phyloP scores from a whole-genome alignment of 371 early-diverging fungal species.

The Lichtheimia ornata region DNA sequence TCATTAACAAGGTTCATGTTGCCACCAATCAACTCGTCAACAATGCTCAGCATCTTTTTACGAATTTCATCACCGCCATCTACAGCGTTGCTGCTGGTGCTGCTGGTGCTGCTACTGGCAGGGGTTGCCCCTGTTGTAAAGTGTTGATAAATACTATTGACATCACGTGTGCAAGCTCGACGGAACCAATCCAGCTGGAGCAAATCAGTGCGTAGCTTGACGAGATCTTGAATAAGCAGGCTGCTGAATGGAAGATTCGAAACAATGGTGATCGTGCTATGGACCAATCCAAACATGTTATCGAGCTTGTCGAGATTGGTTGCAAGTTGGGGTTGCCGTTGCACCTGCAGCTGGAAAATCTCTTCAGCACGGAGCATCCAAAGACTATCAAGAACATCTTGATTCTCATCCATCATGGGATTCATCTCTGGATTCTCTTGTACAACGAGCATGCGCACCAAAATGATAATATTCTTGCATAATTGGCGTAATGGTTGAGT shows the following conservation, averaged over 20 bases:
- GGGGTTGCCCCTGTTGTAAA: conserved; percentile 37
- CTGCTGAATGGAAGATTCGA: conserved; percentile 45
- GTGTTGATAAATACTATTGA: conserved; percentile 48
- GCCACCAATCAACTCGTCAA: conserved; percentile 45
- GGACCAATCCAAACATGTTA: conserved; percentile 42
- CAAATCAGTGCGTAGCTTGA: conserved; percentile 40
- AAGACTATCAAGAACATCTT: conserved; percentile 6
- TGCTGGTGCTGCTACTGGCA: conserved; percentile 7
- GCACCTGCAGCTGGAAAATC: conserved; percentile 30
- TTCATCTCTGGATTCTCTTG: conserved; percentile 31
- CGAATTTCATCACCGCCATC: conserved; percentile 34
- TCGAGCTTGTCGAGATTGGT: conserved; percentile 38
- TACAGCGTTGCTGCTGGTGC: not conserved
- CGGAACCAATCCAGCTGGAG: conserved; percentile 45
- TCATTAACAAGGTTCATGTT: conserved; percentile 21
- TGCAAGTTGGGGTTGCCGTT: conserved; percentile 32
- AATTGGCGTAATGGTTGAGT: conserved; percentile 39
- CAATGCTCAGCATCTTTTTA: conserved; percentile 44
- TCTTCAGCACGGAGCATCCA: conserved; percentile 42
- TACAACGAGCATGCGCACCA: conserved; percentile 52
- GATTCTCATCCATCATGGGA: too few relatives aligned
- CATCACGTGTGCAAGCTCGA: conserved; percentile 46
- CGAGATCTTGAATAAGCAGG: conserved; percentile 36
- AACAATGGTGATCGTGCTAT: conserved; percentile 35
- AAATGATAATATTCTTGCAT: conserved; percentile 48